Conservation (phyloP, 768 basidiomycete species). For the Roridomyces roridus region DNA sequence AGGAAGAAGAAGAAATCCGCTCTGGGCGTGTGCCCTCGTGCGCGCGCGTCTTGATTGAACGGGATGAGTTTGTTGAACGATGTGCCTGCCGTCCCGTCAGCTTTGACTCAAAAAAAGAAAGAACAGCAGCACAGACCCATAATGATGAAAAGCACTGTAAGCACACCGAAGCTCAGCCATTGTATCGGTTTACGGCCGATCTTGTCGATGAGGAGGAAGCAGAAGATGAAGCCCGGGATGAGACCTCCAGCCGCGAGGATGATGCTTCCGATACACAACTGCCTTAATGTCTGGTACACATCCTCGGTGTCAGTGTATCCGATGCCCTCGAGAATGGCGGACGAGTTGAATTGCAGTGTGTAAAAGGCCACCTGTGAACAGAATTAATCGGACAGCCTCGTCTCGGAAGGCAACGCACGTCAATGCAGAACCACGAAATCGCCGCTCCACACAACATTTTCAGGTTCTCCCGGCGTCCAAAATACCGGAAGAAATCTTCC, state of each 20-base stretch:
- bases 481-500: slow-evolving; percentile 71
- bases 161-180: slow-evolving; percentile 73
- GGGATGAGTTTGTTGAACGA: slow-evolving; percentile 35
- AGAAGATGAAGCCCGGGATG: slow-evolving; percentile 79
- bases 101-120: neutral
- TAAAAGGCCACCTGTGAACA: slow-evolving; percentile 94
- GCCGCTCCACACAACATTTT: slow-evolving; percentile 80
- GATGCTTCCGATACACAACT: slow-evolving; percentile 75
- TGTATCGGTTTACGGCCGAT: slow-evolving; percentile 88
- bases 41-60: slow-evolving; percentile 68
- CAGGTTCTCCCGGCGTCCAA: slow-evolving; percentile 74
- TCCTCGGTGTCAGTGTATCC: slow-evolving; percentile 62
- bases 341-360: slow-evolving; percentile 84
- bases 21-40: slow-evolving; percentile 39
- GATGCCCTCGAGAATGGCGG: slow-evolving; percentile 75
- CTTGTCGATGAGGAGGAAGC: slow-evolving; percentile 68
- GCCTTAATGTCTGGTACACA: slow-evolving; percentile 63
- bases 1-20: slow-evolving; percentile 76
- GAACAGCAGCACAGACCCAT: slow-evolving; percentile 61
- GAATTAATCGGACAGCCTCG: too few relatives aligned
- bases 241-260: slow-evolving; percentile 79
- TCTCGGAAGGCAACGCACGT: slow-evolving; percentile 50
- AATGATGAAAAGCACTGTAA: slow-evolving; percentile 69
- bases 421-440: slow-evolving; percentile 90
- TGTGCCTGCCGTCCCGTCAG: too few relatives aligned